Base-by-base conservation (phyloP, 805 yeast species). In the Wickerhamomyces bisporus region DNA sequence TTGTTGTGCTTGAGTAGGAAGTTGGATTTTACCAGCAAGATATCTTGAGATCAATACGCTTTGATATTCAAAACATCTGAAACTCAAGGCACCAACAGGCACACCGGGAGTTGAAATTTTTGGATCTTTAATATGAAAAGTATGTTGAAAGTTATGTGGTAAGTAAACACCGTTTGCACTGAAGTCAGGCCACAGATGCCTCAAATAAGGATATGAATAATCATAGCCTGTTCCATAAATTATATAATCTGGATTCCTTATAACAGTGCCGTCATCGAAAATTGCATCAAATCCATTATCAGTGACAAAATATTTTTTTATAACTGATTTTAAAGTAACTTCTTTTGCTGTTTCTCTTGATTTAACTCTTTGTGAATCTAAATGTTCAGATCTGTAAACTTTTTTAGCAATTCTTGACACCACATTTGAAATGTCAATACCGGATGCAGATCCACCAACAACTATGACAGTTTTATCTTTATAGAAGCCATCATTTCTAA, bases 31-130 rank as follows among this genome's bases (percentile, higher is more conserved):
- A 8, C 64, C 63, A 3, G 73, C 58, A 69, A 76, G 71, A 3
- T 68, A 70, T n/a, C 78, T 78, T 4, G 79, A 75, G 31, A 73
- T 60, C 0, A 76, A 71, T 12, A 73, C 67, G 3, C 77, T 72
- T 34, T 64, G 57, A 12, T 66, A 64, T 48, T 74, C 79, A 36
- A 73, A 68, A 3, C 71, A 62, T 37, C 67, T 71, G 61, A 74
- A 74, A 44, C 68, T 70, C 26, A 71, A 45, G 0, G 71, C 64
- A 5, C 73, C 62, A 3, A 65, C 12, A 15, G 52, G 45, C 21
- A 49, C 47, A 4, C 76, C 78, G 14, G 65, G 49, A 34, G 69
- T 64, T 1, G 65, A 57, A 27, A 73, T 42, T n/a, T 68, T 62
- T 3, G 76, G 75, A 42, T 73, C 75, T n/a, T 64, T 54, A 39